Conservation (phyloP, 352 stramenopile species). For the Aphanomyces stellatus region DNA sequence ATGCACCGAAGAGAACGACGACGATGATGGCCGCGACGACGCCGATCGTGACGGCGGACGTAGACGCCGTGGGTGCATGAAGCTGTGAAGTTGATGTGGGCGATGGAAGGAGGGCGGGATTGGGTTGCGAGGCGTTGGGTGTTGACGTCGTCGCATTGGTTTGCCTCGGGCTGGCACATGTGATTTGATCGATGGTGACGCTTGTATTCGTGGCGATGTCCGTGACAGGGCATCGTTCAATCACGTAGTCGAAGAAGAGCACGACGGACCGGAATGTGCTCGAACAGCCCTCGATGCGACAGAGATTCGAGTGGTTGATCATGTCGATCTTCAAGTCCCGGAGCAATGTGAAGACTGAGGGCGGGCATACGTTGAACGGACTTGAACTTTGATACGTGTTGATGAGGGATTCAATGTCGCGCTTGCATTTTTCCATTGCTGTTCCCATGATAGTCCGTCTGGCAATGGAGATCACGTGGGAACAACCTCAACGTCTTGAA, state of each 20-base stretch:
- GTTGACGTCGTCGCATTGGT: background rate
- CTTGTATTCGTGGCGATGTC: constrained; percentile 1
- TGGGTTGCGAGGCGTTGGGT: background rate
- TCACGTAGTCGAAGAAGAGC: background rate
- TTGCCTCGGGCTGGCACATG: background rate
- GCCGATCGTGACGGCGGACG: background rate
- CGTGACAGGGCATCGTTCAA: background rate
- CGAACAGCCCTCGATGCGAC: background rate
- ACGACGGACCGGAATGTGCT: background rate
- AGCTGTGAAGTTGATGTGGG: background rate
- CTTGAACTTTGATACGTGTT: no score
- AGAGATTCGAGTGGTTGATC: background rate
- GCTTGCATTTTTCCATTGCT: no score
- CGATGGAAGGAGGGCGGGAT: background rate
- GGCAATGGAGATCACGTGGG: no score
- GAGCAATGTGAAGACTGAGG: background rate
- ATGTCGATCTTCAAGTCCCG: background rate
- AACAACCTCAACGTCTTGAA: no score
- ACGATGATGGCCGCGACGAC: background rate
- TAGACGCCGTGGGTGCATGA: background rate
- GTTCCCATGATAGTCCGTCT: no score
- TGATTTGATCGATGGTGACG: background rate
- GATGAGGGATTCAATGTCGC: no score
- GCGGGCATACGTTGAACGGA: background rate
- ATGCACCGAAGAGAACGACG: background rate